A percentile compares a stretch with the other conserved stretches of the same genome.
Evolutionary conservation across 2,329 filamentous ascomycete species (phyloP).

Genomic region (Calonectria crousiana): DNA sequence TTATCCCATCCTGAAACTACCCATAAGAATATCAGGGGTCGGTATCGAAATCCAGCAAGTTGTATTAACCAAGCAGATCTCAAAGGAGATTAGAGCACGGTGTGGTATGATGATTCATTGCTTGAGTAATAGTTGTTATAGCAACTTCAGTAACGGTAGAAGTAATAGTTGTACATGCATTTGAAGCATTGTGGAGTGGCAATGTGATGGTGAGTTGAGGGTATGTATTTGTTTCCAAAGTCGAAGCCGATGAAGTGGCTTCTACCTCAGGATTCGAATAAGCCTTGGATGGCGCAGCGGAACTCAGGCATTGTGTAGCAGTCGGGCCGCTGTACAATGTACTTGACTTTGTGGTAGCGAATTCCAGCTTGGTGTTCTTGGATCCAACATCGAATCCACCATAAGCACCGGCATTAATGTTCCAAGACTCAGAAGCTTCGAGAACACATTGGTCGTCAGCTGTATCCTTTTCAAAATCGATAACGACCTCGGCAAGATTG

Average conservation of each 20-base stretch:
- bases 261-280: not conserved
- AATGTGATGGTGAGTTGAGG: not conserved
- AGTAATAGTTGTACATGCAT: not conserved
- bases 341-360: not conserved
- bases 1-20: no score
- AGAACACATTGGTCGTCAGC: not conserved
- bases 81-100: not conserved
- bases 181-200: not conserved
- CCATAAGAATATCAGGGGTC: no score
- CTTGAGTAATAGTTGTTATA: not conserved
- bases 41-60: not conserved
- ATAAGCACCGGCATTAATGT: constrained; percentile 17
- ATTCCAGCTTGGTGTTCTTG: not conserved
- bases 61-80: not conserved
- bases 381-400: not conserved
- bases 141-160: not conserved
- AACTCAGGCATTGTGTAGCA: constrained; percentile 2
- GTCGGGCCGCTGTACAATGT: constrained; percentile 2
- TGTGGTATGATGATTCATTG: not conserved
- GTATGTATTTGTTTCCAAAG: not conserved
- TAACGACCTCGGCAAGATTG: constrained; percentile 10
- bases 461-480: not conserved
- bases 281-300: not conserved
- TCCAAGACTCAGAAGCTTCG: not conserved
- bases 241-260: not conserved